Base-by-base conservation (phyloP, 1,284 basidiomycete species). In the Ceratorhiza oryzae-sativae region DNA sequence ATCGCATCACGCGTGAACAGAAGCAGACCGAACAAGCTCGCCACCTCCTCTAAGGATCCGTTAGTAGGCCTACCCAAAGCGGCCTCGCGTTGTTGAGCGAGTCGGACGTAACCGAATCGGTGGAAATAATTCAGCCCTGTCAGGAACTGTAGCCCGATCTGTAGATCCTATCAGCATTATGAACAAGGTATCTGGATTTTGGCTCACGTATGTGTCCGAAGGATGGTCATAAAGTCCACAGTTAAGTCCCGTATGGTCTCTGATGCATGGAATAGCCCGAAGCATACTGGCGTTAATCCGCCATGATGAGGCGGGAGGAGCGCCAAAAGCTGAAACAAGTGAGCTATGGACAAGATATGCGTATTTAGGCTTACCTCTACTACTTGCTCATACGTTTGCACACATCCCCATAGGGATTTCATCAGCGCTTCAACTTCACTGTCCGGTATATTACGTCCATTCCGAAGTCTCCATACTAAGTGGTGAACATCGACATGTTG, bases 81-180 rank as follows among this genome's bases (percentile, higher is more conserved):
- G 10, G 49, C 36, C 42, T 91, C 87, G 59, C 86, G 82, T 41
- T 85, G 85, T 76, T 90, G 85, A 0, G 90, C 90, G 77, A 90
- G 88, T 62, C 90, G 85, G 23, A 92, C 89, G 77, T 91, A 93
- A 1, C 94, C 92, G 73, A 94, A 91, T 0, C 94, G 88, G 78
- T 97, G 94, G 79, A 96, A 98, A 77, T 94, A 90, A 79, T 97
- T 98, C 68, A 99, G 86, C 9, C 87, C 83, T 77, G 92, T 88
- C 30, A 98, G 82, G 77, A 92, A 95, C 73, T 93, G 86, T 30
- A 90, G 85, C 0, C 97, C 96, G 74, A 96, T 88, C 94, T 97
- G 77, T 65, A 73, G 9, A 71, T 46, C 65, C 56, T 30, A 74
- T 74, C 36, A 76, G 71, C 27, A 73, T 62, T 23, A 34, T 13